Evolutionary conservation across 1,139 yeast genomes (phyloP).

Genomic region (Nadsonia starkeyi-henricii): DNA sequence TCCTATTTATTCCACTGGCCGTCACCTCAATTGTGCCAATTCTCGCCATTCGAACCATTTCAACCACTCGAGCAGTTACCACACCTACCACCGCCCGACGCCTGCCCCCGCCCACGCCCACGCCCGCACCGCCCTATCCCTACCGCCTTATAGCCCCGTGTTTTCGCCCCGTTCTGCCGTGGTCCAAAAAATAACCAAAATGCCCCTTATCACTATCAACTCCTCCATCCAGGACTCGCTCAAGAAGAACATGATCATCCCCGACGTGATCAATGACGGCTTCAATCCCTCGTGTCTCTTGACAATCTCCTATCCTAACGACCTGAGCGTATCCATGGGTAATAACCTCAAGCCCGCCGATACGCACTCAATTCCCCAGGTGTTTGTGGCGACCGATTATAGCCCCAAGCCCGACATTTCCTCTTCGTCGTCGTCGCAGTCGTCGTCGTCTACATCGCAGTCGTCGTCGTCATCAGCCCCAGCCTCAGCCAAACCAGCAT

Average conservation of each 20-base stretch:
- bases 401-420: conserved; percentile 13
- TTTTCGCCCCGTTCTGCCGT: background rate
- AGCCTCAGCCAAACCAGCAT: too few relatives aligned
- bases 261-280: conserved; percentile 33
- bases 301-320: conserved; percentile 36
- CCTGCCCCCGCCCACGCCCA: too few relatives aligned
- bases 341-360: conserved; percentile 51
- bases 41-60: too few relatives aligned
- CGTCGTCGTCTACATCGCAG: background rate
- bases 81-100: too few relatives aligned
- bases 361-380: conserved; percentile 50
- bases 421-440: background rate
- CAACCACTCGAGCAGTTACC: too few relatives aligned
- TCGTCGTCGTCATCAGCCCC: background rate
- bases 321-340: conserved; percentile 64
- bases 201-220: conserved; percentile 36
- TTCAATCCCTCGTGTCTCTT: conserved; percentile 25
- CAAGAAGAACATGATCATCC: conserved; percentile 44
- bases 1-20: too few relatives aligned
- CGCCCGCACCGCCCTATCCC: background rate
- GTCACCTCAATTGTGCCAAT: too few relatives aligned
- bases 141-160: conserved; percentile 1
- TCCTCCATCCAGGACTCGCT: conserved; percentile 50
- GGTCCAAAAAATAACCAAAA: background rate
- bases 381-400: conserved; percentile 53